Evolutionary conservation across 352 stramenopile genomes (phyloP), one percentile per base, ranked within the genome.

Genomic region (Phytopythium chamaehyphon): DNA sequence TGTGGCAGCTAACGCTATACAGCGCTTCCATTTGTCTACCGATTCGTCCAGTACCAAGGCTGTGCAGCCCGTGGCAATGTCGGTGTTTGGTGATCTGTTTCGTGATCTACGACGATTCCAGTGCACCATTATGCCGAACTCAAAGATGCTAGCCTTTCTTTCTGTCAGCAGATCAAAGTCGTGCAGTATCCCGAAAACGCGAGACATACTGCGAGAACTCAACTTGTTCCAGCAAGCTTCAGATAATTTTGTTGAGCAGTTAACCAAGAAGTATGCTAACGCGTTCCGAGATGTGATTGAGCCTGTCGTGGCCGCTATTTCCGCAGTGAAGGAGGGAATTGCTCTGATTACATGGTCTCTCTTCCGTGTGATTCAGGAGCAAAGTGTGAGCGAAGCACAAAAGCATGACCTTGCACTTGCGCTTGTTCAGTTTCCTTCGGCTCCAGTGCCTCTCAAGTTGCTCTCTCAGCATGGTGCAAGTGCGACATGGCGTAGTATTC

Each of bases 151-250:
- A 8, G 69, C 74, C 8, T 66, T 92, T 39, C 40, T 86, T 2
- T 58, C 52, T 1, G 66, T 71, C 1, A 64, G 71, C 28, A 64
- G 60, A 37, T 69, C 62, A 18, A 44, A 42, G 0, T 53, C 69
- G 6, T 78, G 21, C 6, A 84, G 66, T 7, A 50, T 70, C 12
- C 61, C 55, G 16, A 85, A 85, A 54, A 81, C 71, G 12, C 66
- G 73, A 15, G 82, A 95, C 36, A 43, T 95, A n/a, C 56, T 90
- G 21, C 81, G 85, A 21, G 86, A 95, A 38, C 47, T 94, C 11
- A 77, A 90, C n/a, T 88, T 93, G 74, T 90, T 96, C 40, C 83
- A 96, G 54, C 83, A 93, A 42, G 95, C 84, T 7, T 92, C 82
- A 8, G 80, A 94, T 16, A 93, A 74, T 48, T 93, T 93, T 40